Conservation (phyloP, 1,139 yeast species). For the Geotrichum klebahnii region DNA sequence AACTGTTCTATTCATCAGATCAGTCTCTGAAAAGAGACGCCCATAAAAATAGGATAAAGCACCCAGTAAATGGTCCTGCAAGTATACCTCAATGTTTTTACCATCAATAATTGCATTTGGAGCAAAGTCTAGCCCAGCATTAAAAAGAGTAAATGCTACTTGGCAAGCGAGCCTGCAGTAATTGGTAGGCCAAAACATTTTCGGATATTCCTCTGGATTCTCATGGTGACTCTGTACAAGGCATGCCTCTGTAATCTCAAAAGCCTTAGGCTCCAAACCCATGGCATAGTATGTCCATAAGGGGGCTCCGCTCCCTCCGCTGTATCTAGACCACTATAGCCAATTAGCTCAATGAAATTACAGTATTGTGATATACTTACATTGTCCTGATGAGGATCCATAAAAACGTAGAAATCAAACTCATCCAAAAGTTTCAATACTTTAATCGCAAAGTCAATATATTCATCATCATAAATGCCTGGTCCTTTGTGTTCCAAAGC, state of each 20-base stretch:
- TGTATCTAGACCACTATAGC: conserved; percentile 66
- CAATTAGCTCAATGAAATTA: not conserved
- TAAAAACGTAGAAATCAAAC: conserved; percentile 69
- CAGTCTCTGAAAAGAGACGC: conserved; percentile 50
- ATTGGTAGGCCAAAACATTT: conserved; percentile 93
- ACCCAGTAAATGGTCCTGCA: conserved; percentile 58
- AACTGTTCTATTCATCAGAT: conserved; percentile 50
- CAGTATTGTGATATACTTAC: conserved; percentile 9
- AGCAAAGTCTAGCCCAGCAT: conserved; percentile 67
- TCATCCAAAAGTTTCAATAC: conserved; percentile 55
- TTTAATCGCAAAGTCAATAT: conserved; percentile 63
- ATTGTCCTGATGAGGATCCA: conserved; percentile 92
- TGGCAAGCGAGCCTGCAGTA: conserved; percentile 70
- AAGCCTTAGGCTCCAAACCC: conserved; percentile 73
- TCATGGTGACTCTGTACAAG: conserved; percentile 54
- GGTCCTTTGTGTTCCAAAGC: conserved; percentile 90
- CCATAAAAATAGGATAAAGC: conserved; percentile 54
- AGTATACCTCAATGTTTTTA: conserved; percentile 65
- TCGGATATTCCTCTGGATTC: conserved; percentile 54
- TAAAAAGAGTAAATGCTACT: conserved; percentile 82
- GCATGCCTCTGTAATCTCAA: conserved; percentile 67
- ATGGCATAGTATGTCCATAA: conserved; percentile 95
- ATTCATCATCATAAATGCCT: conserved; percentile 73
- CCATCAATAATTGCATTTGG: conserved; percentile 66
- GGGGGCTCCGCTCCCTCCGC: conserved; percentile 97